These are phyloP conservation scores for Sporisorium reilianum DNA, from an alignment of 1,284 basidiomycete species.

Conservation along the genomic window DNA sequence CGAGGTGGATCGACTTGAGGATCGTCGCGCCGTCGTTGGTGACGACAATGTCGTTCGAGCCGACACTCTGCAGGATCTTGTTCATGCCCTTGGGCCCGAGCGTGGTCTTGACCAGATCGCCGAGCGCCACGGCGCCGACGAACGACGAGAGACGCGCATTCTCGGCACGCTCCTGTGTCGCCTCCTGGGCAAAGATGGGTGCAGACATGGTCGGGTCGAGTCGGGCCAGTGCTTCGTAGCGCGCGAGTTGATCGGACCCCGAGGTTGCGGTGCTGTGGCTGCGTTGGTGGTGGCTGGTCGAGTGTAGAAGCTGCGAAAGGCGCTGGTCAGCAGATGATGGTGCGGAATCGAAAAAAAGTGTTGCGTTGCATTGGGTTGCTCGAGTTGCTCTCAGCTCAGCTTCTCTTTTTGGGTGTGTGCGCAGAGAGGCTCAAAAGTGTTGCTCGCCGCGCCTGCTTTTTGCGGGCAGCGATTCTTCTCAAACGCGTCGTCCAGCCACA, in stretches of 20 bases:
- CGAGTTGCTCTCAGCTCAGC: no score
- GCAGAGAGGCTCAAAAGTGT: no score
- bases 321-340: neutral
- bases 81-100: conserved; percentile 96
- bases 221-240: no score
- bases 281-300: no score
- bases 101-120: conserved; percentile 97
- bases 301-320: neutral
- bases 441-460: no score
- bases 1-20: conserved; percentile 94
- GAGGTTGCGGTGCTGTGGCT: neutral
- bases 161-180: conserved; percentile 97
- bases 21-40: conserved; percentile 99
- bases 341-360: conserved; percentile 11
- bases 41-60: conserved; percentile 92
- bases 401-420: no score
- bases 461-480: neutral
- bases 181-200: conserved; percentile 72
- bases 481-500: conserved; percentile 2
- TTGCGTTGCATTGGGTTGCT: no score
- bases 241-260: neutral
- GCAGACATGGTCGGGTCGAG: conserved; percentile 58
- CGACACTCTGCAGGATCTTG: conserved; percentile 91
- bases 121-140: conserved; percentile 94
- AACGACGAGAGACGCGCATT: conserved; percentile 97